phyloP scores from a whole-genome alignment of 495 filamentous ascomycete species.

The Talaromyces adpressus region DNA sequence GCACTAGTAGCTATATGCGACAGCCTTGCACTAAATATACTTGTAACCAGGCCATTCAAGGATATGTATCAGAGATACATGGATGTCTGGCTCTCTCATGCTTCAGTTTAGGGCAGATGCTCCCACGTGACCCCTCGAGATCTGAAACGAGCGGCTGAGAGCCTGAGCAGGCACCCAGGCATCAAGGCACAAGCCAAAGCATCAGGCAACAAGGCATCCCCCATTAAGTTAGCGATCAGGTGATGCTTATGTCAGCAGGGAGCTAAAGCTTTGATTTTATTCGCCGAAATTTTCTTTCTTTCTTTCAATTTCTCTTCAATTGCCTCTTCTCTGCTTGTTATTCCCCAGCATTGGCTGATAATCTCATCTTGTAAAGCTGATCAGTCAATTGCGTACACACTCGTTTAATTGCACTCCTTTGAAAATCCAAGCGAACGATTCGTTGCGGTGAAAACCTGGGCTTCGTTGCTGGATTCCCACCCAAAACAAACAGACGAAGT shows the following conservation, averaged over 20 bases:
- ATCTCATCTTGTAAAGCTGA: neutral
- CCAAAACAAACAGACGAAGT: neutral
- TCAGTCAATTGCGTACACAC: neutral
- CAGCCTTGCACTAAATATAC: neutral
- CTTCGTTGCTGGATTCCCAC: neutral
- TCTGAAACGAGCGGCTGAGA: neutral
- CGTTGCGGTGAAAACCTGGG: neutral
- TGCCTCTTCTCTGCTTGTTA: neutral
- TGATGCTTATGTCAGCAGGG: conserved; percentile 1
- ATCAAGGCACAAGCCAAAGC: neutral
- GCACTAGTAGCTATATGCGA: neutral
- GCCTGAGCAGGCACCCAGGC: neutral
- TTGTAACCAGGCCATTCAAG: neutral
- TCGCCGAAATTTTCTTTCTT: neutral
- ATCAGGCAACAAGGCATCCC: no score
- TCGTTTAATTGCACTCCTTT: conserved; percentile 2
- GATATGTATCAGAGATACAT: neutral
- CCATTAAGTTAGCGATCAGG: neutral
- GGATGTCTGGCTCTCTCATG: neutral
- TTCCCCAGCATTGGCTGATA: neutral
- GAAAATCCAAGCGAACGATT: neutral
- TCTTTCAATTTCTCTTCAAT: neutral
- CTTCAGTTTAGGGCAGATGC: neutral
- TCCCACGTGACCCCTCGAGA: neutral
- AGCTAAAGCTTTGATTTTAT: neutral